Percentiles rank a stretch among this genome's conserved stretches.
Evolutionary conservation across 192 early-diverging fungal genomes (phyloP).

Genomic region (Martensiomyces pterosporus): DNA sequence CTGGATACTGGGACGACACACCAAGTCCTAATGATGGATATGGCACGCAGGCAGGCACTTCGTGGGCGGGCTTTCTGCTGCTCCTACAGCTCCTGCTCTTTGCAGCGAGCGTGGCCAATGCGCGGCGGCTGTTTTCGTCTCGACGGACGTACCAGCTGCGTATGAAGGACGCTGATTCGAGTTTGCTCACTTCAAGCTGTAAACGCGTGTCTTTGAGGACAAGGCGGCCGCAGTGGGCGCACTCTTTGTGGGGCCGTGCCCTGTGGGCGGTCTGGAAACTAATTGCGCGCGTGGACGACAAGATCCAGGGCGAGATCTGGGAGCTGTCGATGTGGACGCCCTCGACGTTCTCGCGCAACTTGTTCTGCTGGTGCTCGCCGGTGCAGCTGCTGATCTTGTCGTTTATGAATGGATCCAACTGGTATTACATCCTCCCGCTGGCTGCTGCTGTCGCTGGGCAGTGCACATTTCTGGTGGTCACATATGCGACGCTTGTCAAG

Average conservation of each 20-base stretch:
- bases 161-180: constrained; percentile 15
- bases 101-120: constrained; percentile 31
- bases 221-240: constrained; percentile 36
- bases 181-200: constrained; percentile 22
- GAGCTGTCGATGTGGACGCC: constrained; percentile 52
- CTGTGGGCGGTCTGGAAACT: constrained; percentile 34
- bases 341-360: constrained; percentile 39
- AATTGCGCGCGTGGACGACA: constrained; percentile 28
- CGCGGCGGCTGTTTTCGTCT: constrained; percentile 26
- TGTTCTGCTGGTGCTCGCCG: constrained; percentile 61
- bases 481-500: constrained; percentile 44
- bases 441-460: constrained; percentile 51
- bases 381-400: constrained; percentile 55
- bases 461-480: constrained; percentile 38
- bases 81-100: constrained; percentile 24
- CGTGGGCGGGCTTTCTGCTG: constrained; percentile 18
- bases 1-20: constrained; percentile 7
- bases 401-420: constrained; percentile 52
- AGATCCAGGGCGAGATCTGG: constrained; percentile 43
- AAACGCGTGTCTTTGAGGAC: constrained; percentile 30
- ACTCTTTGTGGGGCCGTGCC: constrained; percentile 19
- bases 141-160: constrained; percentile 41
- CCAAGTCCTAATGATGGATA: background rate
- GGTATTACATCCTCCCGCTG: constrained; percentile 55
- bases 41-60: background rate